Percentiles rank a stretch among this genome's conserved stretches.
Conservation (phyloP, 768 basidiomycete species). For the Gymnopilus junonius region DNA sequence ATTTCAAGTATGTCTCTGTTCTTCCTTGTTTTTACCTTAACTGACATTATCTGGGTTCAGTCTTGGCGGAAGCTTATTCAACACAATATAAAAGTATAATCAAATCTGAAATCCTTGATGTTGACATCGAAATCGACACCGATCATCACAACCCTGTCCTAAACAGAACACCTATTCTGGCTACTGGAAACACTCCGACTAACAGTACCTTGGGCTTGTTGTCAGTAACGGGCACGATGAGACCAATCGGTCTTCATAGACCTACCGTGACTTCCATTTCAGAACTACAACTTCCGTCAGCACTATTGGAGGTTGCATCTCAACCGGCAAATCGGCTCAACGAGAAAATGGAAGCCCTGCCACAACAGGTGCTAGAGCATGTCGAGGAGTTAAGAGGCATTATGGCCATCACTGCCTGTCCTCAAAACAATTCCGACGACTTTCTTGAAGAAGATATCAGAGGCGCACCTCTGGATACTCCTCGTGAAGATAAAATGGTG, state of each 20-base stretch:
- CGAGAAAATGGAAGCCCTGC: slow-evolving; percentile 3
- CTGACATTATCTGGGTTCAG: slow-evolving; percentile 1
- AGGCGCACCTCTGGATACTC: background rate
- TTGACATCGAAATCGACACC: background rate
- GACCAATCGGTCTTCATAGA: background rate
- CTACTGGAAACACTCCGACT: background rate
- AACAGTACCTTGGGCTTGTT: background rate
- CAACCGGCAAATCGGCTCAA: background rate
- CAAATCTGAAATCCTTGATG: slow-evolving; percentile 35
- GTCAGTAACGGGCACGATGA: background rate
- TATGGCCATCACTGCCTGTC: background rate
- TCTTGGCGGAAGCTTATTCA: slow-evolving; percentile 62
- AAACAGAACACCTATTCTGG: background rate
- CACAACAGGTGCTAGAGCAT: slow-evolving; percentile 8
- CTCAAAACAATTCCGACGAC: background rate
- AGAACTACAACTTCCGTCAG: slow-evolving; percentile 1
- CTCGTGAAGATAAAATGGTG: background rate
- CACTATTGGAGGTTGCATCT: background rate
- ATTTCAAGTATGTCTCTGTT: slow-evolving; percentile 57
- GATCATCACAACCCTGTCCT: background rate
- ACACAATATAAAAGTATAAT: slow-evolving; percentile 63
- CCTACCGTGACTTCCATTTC: slow-evolving; percentile 8
- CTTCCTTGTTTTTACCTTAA: background rate
- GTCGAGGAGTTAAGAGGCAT: slow-evolving; percentile 1
- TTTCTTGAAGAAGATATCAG: background rate